Conservation (phyloP, 2,329 filamentous ascomycete species). For the Exophiala spinifera region DNA sequence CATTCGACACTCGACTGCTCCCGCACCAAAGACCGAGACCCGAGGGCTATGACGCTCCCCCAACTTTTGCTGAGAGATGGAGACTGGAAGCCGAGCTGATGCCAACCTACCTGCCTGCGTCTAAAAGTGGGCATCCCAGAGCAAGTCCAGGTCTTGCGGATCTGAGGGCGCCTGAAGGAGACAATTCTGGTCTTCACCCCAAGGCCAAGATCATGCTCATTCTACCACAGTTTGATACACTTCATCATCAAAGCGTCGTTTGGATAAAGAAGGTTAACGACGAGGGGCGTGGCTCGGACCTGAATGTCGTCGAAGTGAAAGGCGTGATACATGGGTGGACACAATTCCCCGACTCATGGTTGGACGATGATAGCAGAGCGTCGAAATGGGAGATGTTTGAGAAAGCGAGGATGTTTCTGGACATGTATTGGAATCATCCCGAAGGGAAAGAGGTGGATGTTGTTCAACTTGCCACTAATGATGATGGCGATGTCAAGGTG, state of each 20-base stretch:
- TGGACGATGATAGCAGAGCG: constrained; percentile 18
- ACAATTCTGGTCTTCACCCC: constrained; percentile 21
- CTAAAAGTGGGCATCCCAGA: constrained; percentile 17
- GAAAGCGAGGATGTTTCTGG: constrained; percentile 15
- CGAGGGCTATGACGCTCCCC: constrained; percentile 21
- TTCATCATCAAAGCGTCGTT: constrained; percentile 22
- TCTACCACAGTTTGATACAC: constrained; percentile 27
- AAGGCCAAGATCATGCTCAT: constrained; percentile 27
- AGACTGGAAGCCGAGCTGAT: constrained; percentile 27
- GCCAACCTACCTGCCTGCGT: constrained; percentile 28
- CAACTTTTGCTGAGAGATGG: constrained; percentile 22
- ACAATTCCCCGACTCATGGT: constrained; percentile 29
- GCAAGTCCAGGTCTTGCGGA: constrained; percentile 28
- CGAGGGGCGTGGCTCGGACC: constrained; percentile 19
- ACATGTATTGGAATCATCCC: constrained; percentile 9
- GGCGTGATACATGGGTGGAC: constrained; percentile 30
- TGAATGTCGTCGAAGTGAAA: constrained; percentile 24
- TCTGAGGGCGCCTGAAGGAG: constrained; percentile 5
- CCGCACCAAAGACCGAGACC: constrained; percentile 27
- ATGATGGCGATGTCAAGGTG: neutral
- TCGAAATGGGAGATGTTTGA: constrained; percentile 20
- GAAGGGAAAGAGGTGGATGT: constrained; percentile 4
- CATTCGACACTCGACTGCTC: constrained; percentile 25
- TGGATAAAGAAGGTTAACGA: constrained; percentile 28
- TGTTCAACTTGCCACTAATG: neutral